Conservation (phyloP, 441 rosid genomes). For the Iberis amara region DNA sequence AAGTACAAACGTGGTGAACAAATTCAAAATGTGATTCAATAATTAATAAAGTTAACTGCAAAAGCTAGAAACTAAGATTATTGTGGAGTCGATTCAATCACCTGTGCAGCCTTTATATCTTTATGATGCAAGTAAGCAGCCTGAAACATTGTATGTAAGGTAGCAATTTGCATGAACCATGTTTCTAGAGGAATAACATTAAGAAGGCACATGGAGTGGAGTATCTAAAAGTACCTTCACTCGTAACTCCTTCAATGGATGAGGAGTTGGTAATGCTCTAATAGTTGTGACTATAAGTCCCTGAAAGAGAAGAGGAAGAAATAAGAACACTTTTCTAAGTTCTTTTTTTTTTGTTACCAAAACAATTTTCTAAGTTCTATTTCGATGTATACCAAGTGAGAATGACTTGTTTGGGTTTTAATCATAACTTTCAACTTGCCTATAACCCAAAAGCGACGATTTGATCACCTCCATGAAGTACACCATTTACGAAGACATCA, state of each 20-base stretch:
- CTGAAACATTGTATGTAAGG: constrained; percentile 38
- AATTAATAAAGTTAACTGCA: background rate
- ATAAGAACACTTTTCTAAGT: background rate
- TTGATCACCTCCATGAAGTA: constrained; percentile 94
- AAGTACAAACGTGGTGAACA: constrained; percentile 18
- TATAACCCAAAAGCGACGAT: constrained; percentile 95
- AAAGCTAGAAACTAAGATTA: constrained; percentile 7
- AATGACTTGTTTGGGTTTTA: constrained; percentile 7
- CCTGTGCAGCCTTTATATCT: constrained; percentile 97
- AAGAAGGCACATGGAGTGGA: constrained; percentile 8
- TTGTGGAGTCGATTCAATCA: constrained; percentile 23
- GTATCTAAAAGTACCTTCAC: constrained; percentile 56
- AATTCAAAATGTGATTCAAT: constrained; percentile 8
- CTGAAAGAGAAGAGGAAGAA: constrained; percentile 36
- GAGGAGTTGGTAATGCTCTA: constrained; percentile 89
- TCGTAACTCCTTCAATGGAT: constrained; percentile 96
- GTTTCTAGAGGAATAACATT: constrained; percentile 6
- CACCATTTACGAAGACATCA: constrained; percentile 87
- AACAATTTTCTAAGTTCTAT: too few species aligned
- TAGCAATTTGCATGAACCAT: constrained; percentile 16
- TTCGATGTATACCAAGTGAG: background rate
- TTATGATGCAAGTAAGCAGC: constrained; percentile 85
- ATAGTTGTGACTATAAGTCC: constrained; percentile 82
- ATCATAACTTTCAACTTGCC: constrained; percentile 43
- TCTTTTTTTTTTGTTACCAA: too few species aligned